Percentiles rank a stretch among this genome's conserved stretches.
Conservation (phyloP, 2,329 filamentous ascomycete species). For the Apiospora phragmitis region DNA sequence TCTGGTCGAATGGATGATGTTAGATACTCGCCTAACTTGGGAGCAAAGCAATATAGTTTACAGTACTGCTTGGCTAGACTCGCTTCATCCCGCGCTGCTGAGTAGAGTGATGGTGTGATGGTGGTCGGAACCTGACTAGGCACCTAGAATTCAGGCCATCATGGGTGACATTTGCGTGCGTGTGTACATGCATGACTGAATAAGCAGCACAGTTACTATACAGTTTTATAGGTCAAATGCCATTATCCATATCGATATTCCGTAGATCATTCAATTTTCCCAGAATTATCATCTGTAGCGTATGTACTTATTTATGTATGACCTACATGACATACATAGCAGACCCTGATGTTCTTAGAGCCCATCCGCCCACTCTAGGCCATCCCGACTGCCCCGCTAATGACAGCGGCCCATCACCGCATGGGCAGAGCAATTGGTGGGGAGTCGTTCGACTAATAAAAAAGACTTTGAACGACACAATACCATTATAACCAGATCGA, state of each 20-base stretch:
- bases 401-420: not conserved
- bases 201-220: not conserved
- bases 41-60: not conserved
- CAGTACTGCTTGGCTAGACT: not conserved
- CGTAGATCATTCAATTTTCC: not conserved
- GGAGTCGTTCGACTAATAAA: not conserved
- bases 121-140: not conserved
- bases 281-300: not conserved
- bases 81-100: conserved; percentile 3
- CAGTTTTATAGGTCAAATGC: not conserved
- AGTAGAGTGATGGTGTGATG: not conserved
- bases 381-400: not conserved
- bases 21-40: not conserved
- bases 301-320: too few species aligned
- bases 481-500: not conserved
- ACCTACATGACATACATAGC: not conserved
- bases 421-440: not conserved
- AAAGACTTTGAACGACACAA: not conserved
- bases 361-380: not conserved
- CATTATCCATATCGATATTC: not conserved
- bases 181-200: not conserved
- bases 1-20: not conserved
- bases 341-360: not conserved
- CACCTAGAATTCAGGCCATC: not conserved
- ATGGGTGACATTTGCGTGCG: not conserved